These are phyloP conservation scores for Stentor roeselii DNA, from an alignment of 73 alveolate species.

Conservation along the genomic window DNA sequence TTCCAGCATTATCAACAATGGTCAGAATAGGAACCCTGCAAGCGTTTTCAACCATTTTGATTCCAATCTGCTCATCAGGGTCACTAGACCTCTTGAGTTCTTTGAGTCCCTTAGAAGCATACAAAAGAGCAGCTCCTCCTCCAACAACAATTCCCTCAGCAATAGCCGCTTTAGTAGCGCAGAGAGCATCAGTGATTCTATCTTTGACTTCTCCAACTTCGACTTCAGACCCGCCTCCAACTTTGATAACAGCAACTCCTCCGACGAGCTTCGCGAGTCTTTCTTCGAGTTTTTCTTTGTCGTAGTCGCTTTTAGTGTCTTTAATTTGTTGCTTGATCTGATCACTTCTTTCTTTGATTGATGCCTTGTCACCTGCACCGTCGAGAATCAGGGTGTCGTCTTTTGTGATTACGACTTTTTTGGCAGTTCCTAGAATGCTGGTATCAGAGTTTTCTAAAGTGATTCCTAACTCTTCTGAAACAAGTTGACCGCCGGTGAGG, in stretches of 20 bases:
- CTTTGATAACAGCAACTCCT: slow-evolving; percentile 96
- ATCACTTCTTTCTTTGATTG: slow-evolving; percentile 73
- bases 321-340: slow-evolving; percentile 55
- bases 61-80: slow-evolving; percentile 86
- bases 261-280: slow-evolving; percentile 95
- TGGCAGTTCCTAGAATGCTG: slow-evolving; percentile 79
- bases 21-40: slow-evolving; percentile 80
- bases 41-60: slow-evolving; percentile 70
- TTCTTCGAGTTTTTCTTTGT: slow-evolving; percentile 89
- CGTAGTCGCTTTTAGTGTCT: slow-evolving; percentile 80
- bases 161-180: slow-evolving; percentile 97
- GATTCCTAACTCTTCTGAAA: slow-evolving; percentile 90
- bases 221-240: slow-evolving; percentile 95
- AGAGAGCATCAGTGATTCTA: slow-evolving; percentile 93
- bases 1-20: slow-evolving; percentile 86
- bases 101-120: slow-evolving; percentile 73
- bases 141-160: slow-evolving; percentile 97
- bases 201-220: slow-evolving; percentile 94
- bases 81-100: slow-evolving; percentile 34
- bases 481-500: slow-evolving; percentile 88
- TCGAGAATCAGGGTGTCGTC: slow-evolving; percentile 95
- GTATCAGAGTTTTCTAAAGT: slow-evolving; percentile 67
- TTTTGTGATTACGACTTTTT: slow-evolving; percentile 79
- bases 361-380: slow-evolving; percentile 85
- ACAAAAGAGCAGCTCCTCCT: slow-evolving; percentile 88